A percentile compares a stretch with the other conserved stretches of the same genome.
phyloP scores from a whole-genome alignment of 2,329 filamentous ascomycete genomes.

The Alternaria arbusti region DNA sequence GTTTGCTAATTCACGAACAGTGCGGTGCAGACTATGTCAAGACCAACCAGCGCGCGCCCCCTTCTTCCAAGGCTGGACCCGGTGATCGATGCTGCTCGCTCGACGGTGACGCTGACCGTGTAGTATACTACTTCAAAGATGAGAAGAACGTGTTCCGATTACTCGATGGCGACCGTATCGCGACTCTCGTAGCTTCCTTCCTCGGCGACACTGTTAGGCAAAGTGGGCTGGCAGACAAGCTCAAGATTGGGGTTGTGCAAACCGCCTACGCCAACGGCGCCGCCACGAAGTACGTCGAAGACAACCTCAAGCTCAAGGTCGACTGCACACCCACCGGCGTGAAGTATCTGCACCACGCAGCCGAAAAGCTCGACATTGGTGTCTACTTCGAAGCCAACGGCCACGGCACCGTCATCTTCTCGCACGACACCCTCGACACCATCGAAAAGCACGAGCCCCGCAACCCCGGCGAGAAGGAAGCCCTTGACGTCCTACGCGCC shows the following conservation, averaged over 20 bases:
- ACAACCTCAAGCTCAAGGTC: slow-evolving; percentile 85
- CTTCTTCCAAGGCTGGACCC: slow-evolving; percentile 75
- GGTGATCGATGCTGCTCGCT: slow-evolving; percentile 86
- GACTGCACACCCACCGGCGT: slow-evolving; percentile 95
- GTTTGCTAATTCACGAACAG: slow-evolving; percentile 51
- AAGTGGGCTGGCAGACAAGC: slow-evolving; percentile 77
- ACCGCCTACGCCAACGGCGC: slow-evolving; percentile 98
- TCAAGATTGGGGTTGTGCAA: slow-evolving; percentile 93
- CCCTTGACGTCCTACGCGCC: slow-evolving; percentile 82
- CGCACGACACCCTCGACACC: slow-evolving; percentile 76
- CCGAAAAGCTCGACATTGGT: slow-evolving; percentile 90
- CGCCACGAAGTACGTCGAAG: slow-evolving; percentile 88
- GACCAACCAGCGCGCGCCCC: slow-evolving; percentile 90
- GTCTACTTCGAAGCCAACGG: slow-evolving; percentile 99
- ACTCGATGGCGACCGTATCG: slow-evolving; percentile 95
- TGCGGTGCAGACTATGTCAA: slow-evolving; percentile 98
- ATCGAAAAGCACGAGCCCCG: slow-evolving; percentile 83
- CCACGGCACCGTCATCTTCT: slow-evolving; percentile 96
- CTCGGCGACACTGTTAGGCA: slow-evolving; percentile 85
- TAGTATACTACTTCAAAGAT: slow-evolving; percentile 94
- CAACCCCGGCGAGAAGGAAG: slow-evolving; percentile 88
- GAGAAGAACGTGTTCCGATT: slow-evolving; percentile 84
- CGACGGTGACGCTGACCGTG: slow-evolving; percentile 92
- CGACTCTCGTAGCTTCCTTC: slow-evolving; percentile 90
- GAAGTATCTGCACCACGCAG: slow-evolving; percentile 97